A percentile compares a stretch with the other conserved stretches of the same genome.
Evolutionary conservation across 2,329 filamentous ascomycete genomes (phyloP).

Genomic region (Xenoacremonium recifei): DNA sequence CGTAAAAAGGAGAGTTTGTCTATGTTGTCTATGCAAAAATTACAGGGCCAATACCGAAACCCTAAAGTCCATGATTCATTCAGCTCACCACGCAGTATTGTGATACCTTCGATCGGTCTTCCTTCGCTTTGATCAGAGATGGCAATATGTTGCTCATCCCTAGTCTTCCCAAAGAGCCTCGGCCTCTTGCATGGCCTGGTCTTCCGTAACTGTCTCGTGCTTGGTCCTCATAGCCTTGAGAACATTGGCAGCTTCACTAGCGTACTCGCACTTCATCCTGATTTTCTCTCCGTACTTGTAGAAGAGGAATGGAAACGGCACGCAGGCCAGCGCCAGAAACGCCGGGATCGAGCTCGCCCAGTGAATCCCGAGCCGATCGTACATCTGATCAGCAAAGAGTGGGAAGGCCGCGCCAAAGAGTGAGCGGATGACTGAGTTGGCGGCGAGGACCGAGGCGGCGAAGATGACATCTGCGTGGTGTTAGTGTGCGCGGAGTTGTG

Average conservation of each 20-base stretch:
- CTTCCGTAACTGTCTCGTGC: slow-evolving; percentile 27
- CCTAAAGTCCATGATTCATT: too few species aligned
- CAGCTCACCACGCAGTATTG: too few species aligned
- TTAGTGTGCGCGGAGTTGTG: slow-evolving; percentile 11
- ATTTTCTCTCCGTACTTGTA: slow-evolving; percentile 67
- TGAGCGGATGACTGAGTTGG: slow-evolving; percentile 69
- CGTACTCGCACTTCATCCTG: slow-evolving; percentile 66
- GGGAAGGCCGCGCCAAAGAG: slow-evolving; percentile 73
- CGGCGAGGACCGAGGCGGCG: slow-evolving; percentile 72
- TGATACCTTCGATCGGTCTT: too few species aligned
- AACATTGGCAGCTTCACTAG: slow-evolving; percentile 63
- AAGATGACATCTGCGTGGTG: slow-evolving; percentile 60
- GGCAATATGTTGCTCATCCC: too few species aligned
- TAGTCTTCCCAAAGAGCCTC: too few species aligned
- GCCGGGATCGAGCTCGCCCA: slow-evolving; percentile 74
- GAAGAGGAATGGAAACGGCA: slow-evolving; percentile 75
- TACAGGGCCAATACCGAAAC: too few species aligned
- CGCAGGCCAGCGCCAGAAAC: slow-evolving; percentile 69
- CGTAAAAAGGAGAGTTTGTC: too few species aligned
- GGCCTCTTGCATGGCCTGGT: slow-evolving; percentile 24
- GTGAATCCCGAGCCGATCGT: slow-evolving; percentile 63
- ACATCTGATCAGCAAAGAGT: slow-evolving; percentile 65
- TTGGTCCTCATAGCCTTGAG: slow-evolving; percentile 44
- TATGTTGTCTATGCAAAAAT: too few species aligned
- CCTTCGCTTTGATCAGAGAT: too few species aligned